Evolutionary conservation across 2,329 filamentous ascomycete genomes (phyloP), one percentile per base, ranked within the genome.

Genomic region (Fusarium sp.): DNA sequence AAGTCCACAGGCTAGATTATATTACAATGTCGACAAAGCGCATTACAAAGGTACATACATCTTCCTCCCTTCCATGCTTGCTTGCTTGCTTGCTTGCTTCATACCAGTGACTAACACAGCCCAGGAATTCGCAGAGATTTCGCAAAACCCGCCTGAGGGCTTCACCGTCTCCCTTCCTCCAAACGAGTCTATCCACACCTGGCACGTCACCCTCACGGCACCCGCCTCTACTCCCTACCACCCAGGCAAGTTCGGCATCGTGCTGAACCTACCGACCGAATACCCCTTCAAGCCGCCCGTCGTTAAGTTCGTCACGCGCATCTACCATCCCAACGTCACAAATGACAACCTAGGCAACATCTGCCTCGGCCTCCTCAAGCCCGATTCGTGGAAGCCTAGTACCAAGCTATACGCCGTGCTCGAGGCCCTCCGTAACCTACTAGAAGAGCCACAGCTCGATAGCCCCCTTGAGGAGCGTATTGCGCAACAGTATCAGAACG

Each of bases 321-420:
- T 97, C 85, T 98, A 97, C 88, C 95, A 98, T 84, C 94, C 95
- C 46, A 98, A 98, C 83, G 89, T 98, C 65, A 94, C 92, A 78
- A 96, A 97, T 86, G 94, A 97, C 81, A 88, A 89, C 78, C 89
- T 90, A 73, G 95, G 95, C 69, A 91, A 88, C 82, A 93, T 98
- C 89, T 98, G 95, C 83, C 86, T 98, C 46, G 90, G 89, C 66
- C 88, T 95, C 81, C 89, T 98, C 75, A 93, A 95, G 79, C 81
- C 91, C 33, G 94, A 97, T 77, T 91, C 93, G 82, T 98, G 95
- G 95, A 98, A 97, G 86, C 95, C 95, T 20, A 91, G 91, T 67
- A 93, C 91, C 77, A 92, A 91, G 83, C 88, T 97, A 72, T 82
- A 83, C 48, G 88, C 89, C 57, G 93, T 97, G 32, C 88, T 98